Evolutionary conservation across 192 early-diverging fungal species (phyloP), one percentile per base, ranked within the genome.

Genomic region (Funneliformis geosporum): DNA sequence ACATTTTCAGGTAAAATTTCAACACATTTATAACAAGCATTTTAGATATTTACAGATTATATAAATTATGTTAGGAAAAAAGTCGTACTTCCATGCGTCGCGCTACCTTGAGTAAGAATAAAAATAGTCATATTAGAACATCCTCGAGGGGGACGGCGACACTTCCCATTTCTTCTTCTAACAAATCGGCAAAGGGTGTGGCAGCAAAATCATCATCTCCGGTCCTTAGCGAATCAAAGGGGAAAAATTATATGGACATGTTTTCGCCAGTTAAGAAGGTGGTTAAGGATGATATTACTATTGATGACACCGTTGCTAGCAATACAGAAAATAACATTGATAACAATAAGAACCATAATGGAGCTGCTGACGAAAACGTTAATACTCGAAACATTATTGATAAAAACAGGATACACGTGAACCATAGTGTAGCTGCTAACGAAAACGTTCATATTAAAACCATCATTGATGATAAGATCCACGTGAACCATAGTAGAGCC

Each of bases 251-350:
- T 5, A 89, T 89, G 86, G 86, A 87, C 33, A 81, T 89, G 76
- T 89, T 89, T 82, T 88, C 87, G 65, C 88, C 88, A 2, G 76
- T 89, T 10, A 86, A 84, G 40, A 73, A 76, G 8, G 25, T 18
- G 21, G 5, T 43, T 9, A 39, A 59, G 5, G 79, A 47, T 23
- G 21, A 42, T 44, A 18, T 21, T 14, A n/a, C 14, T 44, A 4
- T 5, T 5, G 21, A 21, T 18, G 6, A 14, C 50, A 55, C 50
- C 21, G 3, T 6, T 55, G 18, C 18, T 6, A 16, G 1, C 1
- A 55, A 5, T 5, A 55, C 16, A 14, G 16, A 18, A 21, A 55
- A 55, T 5, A 55, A 21, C 7, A 55, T 21, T 55, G 5, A 55
- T 6, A 55, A 18, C 2, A 55, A 55, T 44, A 6, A 44, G 43